These are phyloP conservation scores for Botryotinia calthae DNA, from an alignment of 2,329 filamentous ascomycete genomes.

Conservation along the genomic window DNA sequence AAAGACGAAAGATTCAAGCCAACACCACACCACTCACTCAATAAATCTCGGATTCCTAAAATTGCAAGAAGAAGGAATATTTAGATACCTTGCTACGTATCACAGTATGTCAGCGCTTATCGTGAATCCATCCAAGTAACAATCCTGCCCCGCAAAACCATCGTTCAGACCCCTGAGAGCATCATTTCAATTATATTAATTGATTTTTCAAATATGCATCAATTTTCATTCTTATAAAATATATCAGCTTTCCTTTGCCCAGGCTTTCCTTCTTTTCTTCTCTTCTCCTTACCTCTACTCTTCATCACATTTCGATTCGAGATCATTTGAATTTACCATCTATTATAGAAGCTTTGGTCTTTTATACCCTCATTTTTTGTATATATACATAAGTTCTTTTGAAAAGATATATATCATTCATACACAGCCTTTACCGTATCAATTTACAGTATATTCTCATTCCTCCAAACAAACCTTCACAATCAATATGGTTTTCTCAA, in stretches of 20 bases:
- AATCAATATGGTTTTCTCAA: conserved; percentile 33
- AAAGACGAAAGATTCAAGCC: background rate
- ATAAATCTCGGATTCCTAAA: background rate
- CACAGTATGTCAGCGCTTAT: background rate
- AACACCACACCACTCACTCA: background rate
- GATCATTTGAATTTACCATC: background rate
- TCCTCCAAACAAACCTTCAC: background rate
- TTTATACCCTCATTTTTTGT: background rate
- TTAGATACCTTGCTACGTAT: background rate
- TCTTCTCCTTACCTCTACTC: background rate
- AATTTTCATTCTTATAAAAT: background rate
- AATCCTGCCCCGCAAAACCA: background rate
- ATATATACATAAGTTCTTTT: background rate
- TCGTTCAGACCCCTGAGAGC: background rate
- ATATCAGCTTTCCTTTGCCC: background rate
- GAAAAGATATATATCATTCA: conserved; percentile 10
- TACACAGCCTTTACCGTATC: background rate
- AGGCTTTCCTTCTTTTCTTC: background rate
- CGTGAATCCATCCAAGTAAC: background rate
- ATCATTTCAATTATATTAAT: conserved; percentile 13
- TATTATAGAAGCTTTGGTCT: conserved; percentile 12
- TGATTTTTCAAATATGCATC: background rate
- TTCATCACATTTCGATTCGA: conserved; percentile 7
- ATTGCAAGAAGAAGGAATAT: background rate
- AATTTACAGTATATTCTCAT: background rate